Evolutionary conservation across 768 basidiomycete species (phyloP).

Genomic region (Auriscalpium microsporum): DNA sequence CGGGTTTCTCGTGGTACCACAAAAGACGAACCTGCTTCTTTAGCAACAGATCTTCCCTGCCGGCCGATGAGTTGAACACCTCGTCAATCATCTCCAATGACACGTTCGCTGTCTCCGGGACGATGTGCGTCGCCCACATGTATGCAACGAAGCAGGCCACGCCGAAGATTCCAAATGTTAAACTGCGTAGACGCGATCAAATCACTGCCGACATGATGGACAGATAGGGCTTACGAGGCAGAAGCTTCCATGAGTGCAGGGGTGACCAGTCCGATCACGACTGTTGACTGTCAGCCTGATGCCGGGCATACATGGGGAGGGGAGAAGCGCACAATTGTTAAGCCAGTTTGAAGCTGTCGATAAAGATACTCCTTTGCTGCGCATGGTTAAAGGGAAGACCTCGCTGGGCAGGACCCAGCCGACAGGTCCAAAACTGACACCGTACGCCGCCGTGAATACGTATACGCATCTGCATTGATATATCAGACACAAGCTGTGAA

Average conservation of each 20-base stretch:
- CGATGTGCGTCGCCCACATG: constrained; percentile 58
- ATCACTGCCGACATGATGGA: background rate
- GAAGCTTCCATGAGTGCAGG: constrained; percentile 58
- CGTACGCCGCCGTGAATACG: constrained; percentile 69
- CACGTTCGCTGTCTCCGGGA: constrained; percentile 73
- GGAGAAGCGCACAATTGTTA: constrained; percentile 50
- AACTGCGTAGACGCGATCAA: constrained; percentile 26
- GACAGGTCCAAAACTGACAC: constrained; percentile 69
- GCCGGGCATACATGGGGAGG: background rate
- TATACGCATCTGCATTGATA: constrained; percentile 41
- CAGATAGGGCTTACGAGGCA: constrained; percentile 34
- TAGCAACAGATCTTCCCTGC: constrained; percentile 40
- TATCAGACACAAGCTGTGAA: background rate
- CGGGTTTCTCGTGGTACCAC: background rate
- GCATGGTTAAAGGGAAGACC: constrained; percentile 70
- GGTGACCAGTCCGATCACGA: constrained; percentile 67
- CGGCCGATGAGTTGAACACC: constrained; percentile 54
- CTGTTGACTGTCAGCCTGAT: constrained; percentile 26
- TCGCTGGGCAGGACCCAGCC: constrained; percentile 82
- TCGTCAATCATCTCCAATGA: constrained; percentile 71
- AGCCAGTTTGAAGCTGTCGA: constrained; percentile 83
- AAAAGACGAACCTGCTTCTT: constrained; percentile 40
- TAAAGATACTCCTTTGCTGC: constrained; percentile 75
- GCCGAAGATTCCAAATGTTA: constrained; percentile 63
- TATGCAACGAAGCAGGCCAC: constrained; percentile 57